Base-by-base conservation (phyloP, 2,329 filamentous ascomycete species). In the Pseudocercospora crystallina region DNA sequence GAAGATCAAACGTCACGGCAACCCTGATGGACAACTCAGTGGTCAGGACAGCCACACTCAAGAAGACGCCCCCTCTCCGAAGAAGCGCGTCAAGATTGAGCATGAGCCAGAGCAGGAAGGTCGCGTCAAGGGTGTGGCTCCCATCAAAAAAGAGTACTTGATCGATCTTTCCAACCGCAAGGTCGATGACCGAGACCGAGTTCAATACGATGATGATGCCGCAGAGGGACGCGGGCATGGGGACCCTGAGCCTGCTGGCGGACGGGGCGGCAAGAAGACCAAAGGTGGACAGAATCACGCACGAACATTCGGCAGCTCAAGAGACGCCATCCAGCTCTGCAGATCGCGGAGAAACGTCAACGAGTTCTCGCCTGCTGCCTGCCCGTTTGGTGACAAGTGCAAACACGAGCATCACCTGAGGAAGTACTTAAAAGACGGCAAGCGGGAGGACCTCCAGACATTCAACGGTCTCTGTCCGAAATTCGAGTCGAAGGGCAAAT, bases 361-460 rank as follows among this genome's bases (percentile, higher is more conserved):
- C 33, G 92, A 97, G 67, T 95, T 96, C 69, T 91, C 89, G 2
- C 89, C 90, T 0, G 68, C 67, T 14, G 74, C 83, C 20, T 97
- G 94, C 71, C 80, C 76, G 42, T 95, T 85, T 62, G 91, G 88
- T 20, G 85, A 89, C 30, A 83, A 82, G 55, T 99, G 94, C 76
- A 89, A 84, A 59, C 83, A 86, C 59, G 83, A 85, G 62, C 94
- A 99, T 66, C 83, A 96, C 64, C 73, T 99, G 39, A 84, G 94
- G 56, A 85, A 84, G 66, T 99, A 99, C 66, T 75, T 99, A 42
- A 81, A 80, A 30, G 83, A 94, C 49, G 87, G 90, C 54, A 91
- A 92, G 59, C 83, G 89, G 38, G 83, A 83, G 53, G 89, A 97
- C 65, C 77, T 96, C 34, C 79, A 80, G 5, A 89, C 87, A 0